Conservation (phyloP, 2,329 filamentous ascomycete genomes). For the Cladosporium oxysporum region DNA sequence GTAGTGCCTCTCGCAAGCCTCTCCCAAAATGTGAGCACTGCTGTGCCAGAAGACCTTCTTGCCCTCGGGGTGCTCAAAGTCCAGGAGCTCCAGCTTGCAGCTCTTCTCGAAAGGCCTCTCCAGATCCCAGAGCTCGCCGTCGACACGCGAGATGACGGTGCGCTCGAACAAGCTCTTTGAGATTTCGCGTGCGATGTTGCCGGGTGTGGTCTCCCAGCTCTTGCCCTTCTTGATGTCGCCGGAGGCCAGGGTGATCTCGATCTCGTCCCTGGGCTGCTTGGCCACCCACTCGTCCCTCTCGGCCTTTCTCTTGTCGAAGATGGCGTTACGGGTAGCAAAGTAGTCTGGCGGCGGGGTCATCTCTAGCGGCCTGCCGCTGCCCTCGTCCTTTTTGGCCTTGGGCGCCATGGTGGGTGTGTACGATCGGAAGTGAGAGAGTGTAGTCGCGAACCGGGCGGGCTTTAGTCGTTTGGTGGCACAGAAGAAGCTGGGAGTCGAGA, state of each 20-base stretch:
- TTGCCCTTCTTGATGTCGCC: slow-evolving; percentile 72
- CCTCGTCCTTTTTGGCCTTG: slow-evolving; percentile 37
- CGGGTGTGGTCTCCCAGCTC: slow-evolving; percentile 89
- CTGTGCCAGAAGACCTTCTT: slow-evolving; percentile 99
- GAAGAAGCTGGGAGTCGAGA: slow-evolving; percentile 15
- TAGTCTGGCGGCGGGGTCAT: slow-evolving; percentile 66
- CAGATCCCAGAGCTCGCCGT: slow-evolving; percentile 90
- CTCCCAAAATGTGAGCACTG: slow-evolving; percentile 91
- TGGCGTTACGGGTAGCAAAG: slow-evolving; percentile 76
- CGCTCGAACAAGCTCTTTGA: slow-evolving; percentile 83
- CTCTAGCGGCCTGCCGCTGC: slow-evolving; percentile 48
- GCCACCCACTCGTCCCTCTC: slow-evolving; percentile 76
- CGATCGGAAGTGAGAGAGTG: slow-evolving; percentile 16
- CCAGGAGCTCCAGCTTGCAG: slow-evolving; percentile 80
- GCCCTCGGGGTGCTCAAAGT: slow-evolving; percentile 74
- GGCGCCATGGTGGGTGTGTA: slow-evolving; percentile 33
- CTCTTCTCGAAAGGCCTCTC: slow-evolving; percentile 85
- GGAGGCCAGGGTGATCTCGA: slow-evolving; percentile 72
- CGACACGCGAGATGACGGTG: slow-evolving; percentile 81
- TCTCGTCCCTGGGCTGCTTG: slow-evolving; percentile 69
- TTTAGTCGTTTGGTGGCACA: slow-evolving; percentile 5
- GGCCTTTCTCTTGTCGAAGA: slow-evolving; percentile 88
- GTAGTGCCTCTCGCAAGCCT: slow-evolving; percentile 86
- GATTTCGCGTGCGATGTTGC: slow-evolving; percentile 73
- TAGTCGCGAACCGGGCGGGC: slow-evolving; percentile 4